Base-by-base conservation (phyloP, 768 basidiomycete species). In the Trametes cinnabarina region DNA sequence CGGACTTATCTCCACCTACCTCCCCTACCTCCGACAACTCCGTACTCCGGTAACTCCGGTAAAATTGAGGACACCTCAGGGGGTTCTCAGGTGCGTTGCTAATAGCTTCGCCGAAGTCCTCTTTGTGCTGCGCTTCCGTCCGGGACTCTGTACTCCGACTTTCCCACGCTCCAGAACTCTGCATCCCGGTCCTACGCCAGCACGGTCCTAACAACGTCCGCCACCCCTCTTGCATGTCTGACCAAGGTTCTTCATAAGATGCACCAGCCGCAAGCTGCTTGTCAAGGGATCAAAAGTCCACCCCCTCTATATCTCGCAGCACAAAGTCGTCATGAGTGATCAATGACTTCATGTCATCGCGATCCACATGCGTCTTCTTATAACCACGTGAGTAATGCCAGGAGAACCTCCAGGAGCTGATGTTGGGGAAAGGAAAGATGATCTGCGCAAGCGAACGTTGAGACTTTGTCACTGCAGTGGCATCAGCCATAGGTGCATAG, bases 321-420 rank as follows among this genome's bases (percentile, higher is more conserved):
- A 1, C 7, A 32, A 57, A 57, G 41, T 57, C 56, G 23, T 25
- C 25, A 4, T 40, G 56, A 12, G 9, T n/a, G 25, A 57, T 28
- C 26, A 57, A 22, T 10, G 37, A 22, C 23, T 57, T 39, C 40
- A 57, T 41, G 7, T 20, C 56, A 10, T 51, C 41, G 41, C 40
- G 56, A 46, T 49, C 56, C 9, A 23, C 39, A 20, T 30, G 41
- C 14, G 47, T 26, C 22, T 48, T 57, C 26, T 39, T 48, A 15
- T 42, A 42, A 4, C 39, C 10, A 62, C 53, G 71, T 70, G 73
- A 7, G 51, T 23, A 64, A 69, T 63, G 26, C 69, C 68, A 5
- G 64, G 65, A 37, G 65, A 70, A 14, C 47, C 48, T 2, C 68
- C 50, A 44, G 50, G 54, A 30, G 43, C 26, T 32, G 26, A 57